A percentile compares a stretch with the other conserved stretches of the same genome.
Evolutionary conservation across 2,329 filamentous ascomycete species (phyloP).

Genomic region (Penicillium verrucosum): DNA sequence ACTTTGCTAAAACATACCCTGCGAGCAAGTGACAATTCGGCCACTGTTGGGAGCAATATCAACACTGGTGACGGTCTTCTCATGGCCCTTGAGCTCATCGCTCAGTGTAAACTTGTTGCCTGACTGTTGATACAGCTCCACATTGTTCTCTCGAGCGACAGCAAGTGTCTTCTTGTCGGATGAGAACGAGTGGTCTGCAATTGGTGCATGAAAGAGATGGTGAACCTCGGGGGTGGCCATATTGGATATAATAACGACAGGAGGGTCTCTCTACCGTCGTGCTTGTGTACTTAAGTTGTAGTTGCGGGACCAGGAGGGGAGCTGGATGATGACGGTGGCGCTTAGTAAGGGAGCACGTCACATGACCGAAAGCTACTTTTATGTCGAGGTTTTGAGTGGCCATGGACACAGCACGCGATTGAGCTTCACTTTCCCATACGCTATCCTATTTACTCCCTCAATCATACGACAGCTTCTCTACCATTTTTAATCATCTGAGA

Average conservation of each 20-base stretch:
- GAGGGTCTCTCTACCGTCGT: constrained; percentile 98
- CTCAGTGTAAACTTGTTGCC: constrained; percentile 76
- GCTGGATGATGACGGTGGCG: constrained; percentile 21
- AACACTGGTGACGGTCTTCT: constrained; percentile 94
- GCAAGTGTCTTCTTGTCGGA: constrained; percentile 84
- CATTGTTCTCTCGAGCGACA: constrained; percentile 81
- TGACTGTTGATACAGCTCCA: constrained; percentile 78
- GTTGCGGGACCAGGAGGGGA: constrained; percentile 10
- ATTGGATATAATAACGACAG: constrained; percentile 59
- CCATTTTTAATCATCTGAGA: neutral
- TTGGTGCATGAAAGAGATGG: constrained; percentile 93
- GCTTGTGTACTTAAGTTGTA: constrained; percentile 9
- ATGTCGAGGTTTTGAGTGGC: constrained; percentile 10
- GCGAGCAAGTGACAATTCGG: constrained; percentile 95
- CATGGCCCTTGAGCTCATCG: constrained; percentile 92
- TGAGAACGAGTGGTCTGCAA: constrained; percentile 97
- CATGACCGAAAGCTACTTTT: constrained; percentile 18
- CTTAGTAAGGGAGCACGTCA: constrained; percentile 21
- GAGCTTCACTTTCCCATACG: constrained; percentile 6
- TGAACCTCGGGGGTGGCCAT: constrained; percentile 91
- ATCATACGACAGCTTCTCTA: neutral
- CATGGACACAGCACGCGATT: constrained; percentile 1
- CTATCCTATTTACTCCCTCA: neutral
- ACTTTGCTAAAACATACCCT: constrained; percentile 58
- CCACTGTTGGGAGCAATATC: constrained; percentile 90